phyloP scores from a whole-genome alignment of 371 early-diverging fungal species.

The Mucor lusitanicus region DNA sequence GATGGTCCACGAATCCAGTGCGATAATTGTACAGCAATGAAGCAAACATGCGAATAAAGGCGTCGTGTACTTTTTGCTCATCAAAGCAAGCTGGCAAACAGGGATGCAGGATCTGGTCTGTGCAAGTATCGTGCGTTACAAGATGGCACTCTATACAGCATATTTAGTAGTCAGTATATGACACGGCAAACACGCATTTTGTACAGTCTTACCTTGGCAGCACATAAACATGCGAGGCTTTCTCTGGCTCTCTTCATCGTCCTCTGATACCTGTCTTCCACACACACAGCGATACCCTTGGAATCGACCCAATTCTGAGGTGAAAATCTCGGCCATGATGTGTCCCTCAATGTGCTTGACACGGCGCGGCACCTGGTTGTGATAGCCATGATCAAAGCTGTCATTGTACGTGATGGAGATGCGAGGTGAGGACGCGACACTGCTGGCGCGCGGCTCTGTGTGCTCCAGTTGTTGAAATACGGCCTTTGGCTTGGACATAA shows the following conservation, averaged over 20 bases:
- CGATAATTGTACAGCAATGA: slow-evolving; percentile 77
- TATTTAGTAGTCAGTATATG: too few relatives aligned
- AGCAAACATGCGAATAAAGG: slow-evolving; percentile 78
- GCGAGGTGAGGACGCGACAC: neutral
- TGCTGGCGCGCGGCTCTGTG: neutral
- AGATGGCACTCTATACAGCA: slow-evolving; percentile 54
- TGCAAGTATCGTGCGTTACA: slow-evolving; percentile 59
- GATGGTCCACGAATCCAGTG: slow-evolving; percentile 46
- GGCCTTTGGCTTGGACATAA: slow-evolving; percentile 47
- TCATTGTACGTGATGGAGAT: neutral
- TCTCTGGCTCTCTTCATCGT: slow-evolving; percentile 7
- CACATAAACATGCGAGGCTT: slow-evolving; percentile 38
- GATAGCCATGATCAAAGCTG: slow-evolving; percentile 17
- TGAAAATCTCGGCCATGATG: slow-evolving; percentile 41
- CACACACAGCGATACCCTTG: slow-evolving; percentile 50
- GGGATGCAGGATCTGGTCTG: slow-evolving; percentile 56
- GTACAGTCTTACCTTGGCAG: slow-evolving; percentile 46
- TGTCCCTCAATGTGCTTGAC: slow-evolving; percentile 50
- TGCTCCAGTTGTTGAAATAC: slow-evolving; percentile 26
- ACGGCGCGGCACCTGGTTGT: slow-evolving; percentile 31
- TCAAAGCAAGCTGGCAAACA: slow-evolving; percentile 69
- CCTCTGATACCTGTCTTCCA: slow-evolving; percentile 35
- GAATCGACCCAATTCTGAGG: slow-evolving; percentile 33
- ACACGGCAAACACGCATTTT: neutral
- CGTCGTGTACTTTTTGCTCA: slow-evolving; percentile 68